Evolutionary conservation across 345 rosid genomes (phyloP), one percentile per base, ranked within the genome.

Genomic region (Cardiospermum halicacabum): DNA sequence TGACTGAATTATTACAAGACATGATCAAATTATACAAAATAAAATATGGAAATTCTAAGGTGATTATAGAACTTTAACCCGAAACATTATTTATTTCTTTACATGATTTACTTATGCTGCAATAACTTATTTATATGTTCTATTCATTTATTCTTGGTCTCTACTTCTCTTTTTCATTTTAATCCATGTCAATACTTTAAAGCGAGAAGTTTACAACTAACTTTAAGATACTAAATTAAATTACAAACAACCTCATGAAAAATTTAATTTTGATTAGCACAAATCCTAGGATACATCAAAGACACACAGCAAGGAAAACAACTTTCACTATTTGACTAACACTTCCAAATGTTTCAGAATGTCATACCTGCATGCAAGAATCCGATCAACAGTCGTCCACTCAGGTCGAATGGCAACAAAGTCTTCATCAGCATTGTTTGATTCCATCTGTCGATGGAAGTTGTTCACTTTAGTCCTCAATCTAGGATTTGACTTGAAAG

Each of bases 351-450:
- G 42, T 65, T 64, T 47, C 47, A 45, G 53, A 68, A 53, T 43
- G 45, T 62, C 58, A 62, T 63, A 91, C 97, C 99, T 95, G 96
- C 83, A 73, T 66, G 96, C 92, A 80, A 95, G 80, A 76, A 95
- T 84, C 58, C 99, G 91, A 74, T 95, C 99, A 82, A 95, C 93
- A 25, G 96, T 91, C 16, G 97, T 95, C 99, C 99, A 91, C 80
- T 95, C 99, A 24, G 96, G 86, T 62, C 99, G 80, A 68, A 95
- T 91, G 62, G 99, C 86, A 66, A 90, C 89, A 69, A 79, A 80
- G 39, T 95, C 97, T 68, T 95, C 99, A 56, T 89, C 99, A 19
- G 85, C 67, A 70, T 75, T 85, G 75, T 67, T 75, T 53, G 83
- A 85, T 43, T 69, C 77, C 85, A 75, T 81, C 76, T 85, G 97